A percentile compares a stretch with the other conserved stretches of the same genome.
phyloP scores from a whole-genome alignment of 371 early-diverging fungal genomes.

The Nematocida displodere region DNA sequence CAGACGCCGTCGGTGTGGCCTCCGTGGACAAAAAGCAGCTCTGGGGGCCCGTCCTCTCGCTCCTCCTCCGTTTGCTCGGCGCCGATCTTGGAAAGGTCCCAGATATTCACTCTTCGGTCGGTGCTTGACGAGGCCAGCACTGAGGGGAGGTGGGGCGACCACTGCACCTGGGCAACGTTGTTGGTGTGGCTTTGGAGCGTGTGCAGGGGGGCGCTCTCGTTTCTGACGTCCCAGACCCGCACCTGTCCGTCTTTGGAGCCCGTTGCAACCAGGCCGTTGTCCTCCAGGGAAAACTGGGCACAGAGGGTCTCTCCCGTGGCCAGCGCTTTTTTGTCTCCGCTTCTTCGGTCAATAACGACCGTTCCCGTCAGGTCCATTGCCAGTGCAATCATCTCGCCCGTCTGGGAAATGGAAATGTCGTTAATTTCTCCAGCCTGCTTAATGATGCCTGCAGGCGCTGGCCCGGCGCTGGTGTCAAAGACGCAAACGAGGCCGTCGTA shows the following conservation, averaged over 20 bases:
- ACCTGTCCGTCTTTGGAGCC: conserved; percentile 86
- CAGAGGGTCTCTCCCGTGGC: conserved; percentile 76
- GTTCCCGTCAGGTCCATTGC: conserved; percentile 69
- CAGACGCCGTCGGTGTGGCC: conserved; percentile 91
- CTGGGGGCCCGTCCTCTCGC: conserved; percentile 91
- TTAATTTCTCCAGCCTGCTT: conserved; percentile 76
- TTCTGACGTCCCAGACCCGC: conserved; percentile 89
- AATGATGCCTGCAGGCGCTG: not conserved
- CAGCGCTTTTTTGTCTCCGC: conserved; percentile 61
- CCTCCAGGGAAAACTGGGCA: conserved; percentile 78
- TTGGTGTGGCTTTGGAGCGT: conserved; percentile 75
- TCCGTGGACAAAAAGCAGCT: conserved; percentile 90
- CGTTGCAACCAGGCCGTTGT: conserved; percentile 79
- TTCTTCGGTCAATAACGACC: conserved; percentile 72
- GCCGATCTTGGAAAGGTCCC: conserved; percentile 86
- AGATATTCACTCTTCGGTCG: conserved; percentile 83
- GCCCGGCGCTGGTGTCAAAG: conserved; percentile 72
- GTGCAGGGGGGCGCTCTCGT: conserved; percentile 73
- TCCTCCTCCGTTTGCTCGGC: conserved; percentile 82
- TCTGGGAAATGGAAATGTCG: conserved; percentile 91
- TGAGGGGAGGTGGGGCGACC: conserved; percentile 83
- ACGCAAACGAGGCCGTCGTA: conserved; percentile 76
- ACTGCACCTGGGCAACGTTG: conserved; percentile 79
- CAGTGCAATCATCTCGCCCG: conserved; percentile 77
- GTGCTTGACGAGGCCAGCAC: conserved; percentile 80